Conservation (phyloP, 257 asterid species). For the Euphrasia confusa region DNA sequence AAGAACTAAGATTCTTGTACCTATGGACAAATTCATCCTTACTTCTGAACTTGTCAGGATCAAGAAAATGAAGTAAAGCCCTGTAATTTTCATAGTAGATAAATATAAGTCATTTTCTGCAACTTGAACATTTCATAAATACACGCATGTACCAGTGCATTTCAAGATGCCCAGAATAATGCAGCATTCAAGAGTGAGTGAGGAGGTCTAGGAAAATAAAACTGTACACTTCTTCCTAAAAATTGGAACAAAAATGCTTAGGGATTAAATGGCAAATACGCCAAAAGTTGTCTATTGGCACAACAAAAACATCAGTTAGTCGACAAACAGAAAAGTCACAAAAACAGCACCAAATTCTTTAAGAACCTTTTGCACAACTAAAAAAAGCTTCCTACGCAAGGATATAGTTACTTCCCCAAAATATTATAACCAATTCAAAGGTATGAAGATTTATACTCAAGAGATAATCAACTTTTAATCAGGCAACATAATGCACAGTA, state of each 20-base stretch:
- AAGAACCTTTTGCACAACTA: background rate
- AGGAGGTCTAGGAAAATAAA: too few relatives aligned
- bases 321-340: background rate
- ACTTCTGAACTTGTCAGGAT: conserved; percentile 76
- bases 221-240: too few relatives aligned
- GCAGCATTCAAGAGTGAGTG: too few relatives aligned
- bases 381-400: background rate
- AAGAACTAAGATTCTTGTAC: conserved; percentile 92
- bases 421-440: background rate
- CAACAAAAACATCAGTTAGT: too few relatives aligned
- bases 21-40: conserved; percentile 90
- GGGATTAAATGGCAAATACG: too few relatives aligned
- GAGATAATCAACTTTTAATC: conserved; percentile 11
- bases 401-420: background rate
- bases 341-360: background rate
- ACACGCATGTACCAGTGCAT: background rate
- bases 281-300: too few relatives aligned
- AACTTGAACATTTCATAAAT: background rate
- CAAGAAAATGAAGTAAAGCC: conserved; percentile 99
- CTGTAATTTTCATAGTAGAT: conserved; percentile 38
- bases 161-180: too few relatives aligned
- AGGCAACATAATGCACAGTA: background rate
- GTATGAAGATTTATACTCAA: conserved; percentile 7
- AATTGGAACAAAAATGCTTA: too few relatives aligned
- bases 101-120: background rate